Evolutionary conservation across 31 red algal species (phyloP).

Genomic region (Asparagopsis taxiformis): DNA sequence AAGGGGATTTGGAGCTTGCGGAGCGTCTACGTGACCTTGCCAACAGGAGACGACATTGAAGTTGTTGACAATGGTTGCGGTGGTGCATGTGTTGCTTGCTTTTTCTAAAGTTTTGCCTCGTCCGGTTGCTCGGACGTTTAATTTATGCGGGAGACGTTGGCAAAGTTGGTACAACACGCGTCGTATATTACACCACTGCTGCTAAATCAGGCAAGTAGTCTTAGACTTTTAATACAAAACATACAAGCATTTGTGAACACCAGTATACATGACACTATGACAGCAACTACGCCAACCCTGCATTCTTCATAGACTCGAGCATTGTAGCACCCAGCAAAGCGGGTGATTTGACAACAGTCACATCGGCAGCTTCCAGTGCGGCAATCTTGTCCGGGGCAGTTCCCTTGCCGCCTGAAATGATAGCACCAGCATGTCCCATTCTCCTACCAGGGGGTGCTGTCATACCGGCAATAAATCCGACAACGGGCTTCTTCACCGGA

Average conservation of each 20-base stretch:
- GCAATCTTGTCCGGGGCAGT: conserved; percentile 92
- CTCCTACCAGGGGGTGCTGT: conserved; percentile 96
- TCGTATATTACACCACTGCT: too few relatives aligned
- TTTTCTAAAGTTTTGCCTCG: too few relatives aligned
- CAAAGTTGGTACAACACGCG: too few relatives aligned
- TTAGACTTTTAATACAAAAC: too few relatives aligned
- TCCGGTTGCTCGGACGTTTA: too few relatives aligned
- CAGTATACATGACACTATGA: too few relatives aligned
- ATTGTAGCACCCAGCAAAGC: conserved; percentile 78
- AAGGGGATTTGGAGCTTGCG: conserved; percentile 30
- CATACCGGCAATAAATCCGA: conserved; percentile 92
- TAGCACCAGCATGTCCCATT: conserved; percentile 99
- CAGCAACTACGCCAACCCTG: conserved; percentile 30
- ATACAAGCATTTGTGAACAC: too few relatives aligned
- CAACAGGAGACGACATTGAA: too few relatives aligned
- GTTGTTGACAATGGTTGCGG: too few relatives aligned
- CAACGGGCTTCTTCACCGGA: conserved; percentile 90
- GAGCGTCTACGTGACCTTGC: conserved; percentile 21
- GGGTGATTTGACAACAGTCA: conserved; percentile 74
- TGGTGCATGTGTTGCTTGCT: too few relatives aligned
- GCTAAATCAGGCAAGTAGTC: too few relatives aligned
- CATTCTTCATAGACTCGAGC: conserved; percentile 62
- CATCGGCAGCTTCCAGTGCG: conserved; percentile 87
- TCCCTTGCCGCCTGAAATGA: conserved; percentile 97
- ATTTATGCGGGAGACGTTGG: too few relatives aligned